Evolutionary conservation across 2,329 filamentous ascomycete species (phyloP), one percentile per base, ranked within the genome.

Genomic region (Canariomyces notabilis): DNA sequence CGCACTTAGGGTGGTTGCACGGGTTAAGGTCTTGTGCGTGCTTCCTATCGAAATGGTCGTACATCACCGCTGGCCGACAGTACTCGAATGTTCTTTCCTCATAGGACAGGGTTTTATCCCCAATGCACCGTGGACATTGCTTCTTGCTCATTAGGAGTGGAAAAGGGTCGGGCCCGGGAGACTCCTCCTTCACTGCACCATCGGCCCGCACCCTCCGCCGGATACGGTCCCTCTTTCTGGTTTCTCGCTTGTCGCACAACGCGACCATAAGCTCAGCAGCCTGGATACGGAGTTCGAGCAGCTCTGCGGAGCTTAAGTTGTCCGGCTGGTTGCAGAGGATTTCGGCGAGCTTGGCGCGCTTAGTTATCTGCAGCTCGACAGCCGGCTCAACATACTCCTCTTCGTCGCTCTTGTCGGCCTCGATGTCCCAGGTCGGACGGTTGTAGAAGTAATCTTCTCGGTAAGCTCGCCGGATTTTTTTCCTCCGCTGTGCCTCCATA

Each of bases 391-490:
- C 38, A 21, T 54, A 50, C 21, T 55, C 46, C 42, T 58, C 37
- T 33, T 48, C 41, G 21, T 53, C 41, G 32, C 50, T 8, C 50
- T 52, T 42, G 12, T 56, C 42, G 18, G 46, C 50, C 45, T 65
- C 48, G 21, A 66, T 61, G 29, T 65, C 61, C 57, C 42, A 45
- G 20, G 49, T 48, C 37, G 46, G 46, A 34, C 49, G 42, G 39
- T 52, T 43, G 35, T 52, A 23, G 57, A 63, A 64, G 41, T 63
- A 63, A 48, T 62, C 36, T 42, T 59, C 20, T 48, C 42, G 26
- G 39, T 65, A 64, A 35, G 53, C 46, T 44, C 54, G 54, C 15
- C 52, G 29, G 14, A 60, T 37, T 11, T 37, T 14, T 32, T 51
- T 56, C 1, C 53, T 39, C 12, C 40, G 48, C 43, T 60, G 15